Base-by-base conservation (phyloP, 345 rosid species). In the Camelina neglecta region DNA sequence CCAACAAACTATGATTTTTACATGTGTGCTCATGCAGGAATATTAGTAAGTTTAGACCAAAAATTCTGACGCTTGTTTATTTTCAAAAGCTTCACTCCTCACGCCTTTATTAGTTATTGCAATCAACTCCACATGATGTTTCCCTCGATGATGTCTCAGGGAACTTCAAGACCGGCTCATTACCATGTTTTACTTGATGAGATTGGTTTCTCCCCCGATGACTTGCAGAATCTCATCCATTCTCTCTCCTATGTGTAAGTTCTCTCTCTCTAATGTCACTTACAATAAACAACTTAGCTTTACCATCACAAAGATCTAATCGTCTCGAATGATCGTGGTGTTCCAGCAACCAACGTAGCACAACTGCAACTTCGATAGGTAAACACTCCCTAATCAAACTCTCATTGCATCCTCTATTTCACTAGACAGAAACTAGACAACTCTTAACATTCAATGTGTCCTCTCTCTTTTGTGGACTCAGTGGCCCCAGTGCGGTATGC, bases 401-500 rank as follows among this genome's bases (percentile, higher is more conserved):
- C 59, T 60, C 41, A 6, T 1, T 72, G 67, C 54, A 49, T 23
- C 12, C 21, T n/a, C 51, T 49, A 6, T 64, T 65, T 41, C 11
- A 44, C 49, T n/a, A 23, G 10, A 49, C 41, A 73, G 33, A 8
- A 65, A 45, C 24, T 24, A 54, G 50, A 60, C 12, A 16, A 1
- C 26, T 20, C 24, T 29, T 3, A 16, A 18, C 35, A 65, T 23
- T 47, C 59, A n/a, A 0, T 65, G 56, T 44, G 3, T 8, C 26
- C 59, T 13, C 20, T 41, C 50, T 38, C 2, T 42, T 44, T 18
- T 54, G 45, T 58, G 20, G 23, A 49, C 39, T 44, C 91, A 92
- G 99, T 90, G 81, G 97, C 99, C 72, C 97, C 99, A 0, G 82
- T 95, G 60, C 85, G 89, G 35, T 92, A 92, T 6, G 97, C 99